Conservation (phyloP, 2,329 filamentous ascomycete species). For the Talaromyces sp. region DNA sequence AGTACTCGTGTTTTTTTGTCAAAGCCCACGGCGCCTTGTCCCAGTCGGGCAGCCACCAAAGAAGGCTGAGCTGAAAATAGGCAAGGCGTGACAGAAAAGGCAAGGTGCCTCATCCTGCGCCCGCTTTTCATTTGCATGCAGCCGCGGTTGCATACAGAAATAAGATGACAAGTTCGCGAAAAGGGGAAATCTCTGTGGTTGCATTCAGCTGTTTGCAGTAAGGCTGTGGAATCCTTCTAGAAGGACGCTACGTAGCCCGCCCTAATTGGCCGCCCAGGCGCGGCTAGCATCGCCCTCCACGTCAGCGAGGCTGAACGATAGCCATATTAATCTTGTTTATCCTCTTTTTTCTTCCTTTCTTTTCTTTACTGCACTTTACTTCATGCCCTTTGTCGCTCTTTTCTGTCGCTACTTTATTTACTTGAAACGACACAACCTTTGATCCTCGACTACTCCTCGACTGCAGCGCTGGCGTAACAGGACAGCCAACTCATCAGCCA, state of each 20-base stretch:
- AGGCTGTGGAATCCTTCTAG: constrained; percentile 1
- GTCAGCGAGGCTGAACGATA: background rate
- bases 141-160: background rate
- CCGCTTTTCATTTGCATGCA: background rate
- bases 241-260: background rate
- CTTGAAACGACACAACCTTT: background rate
- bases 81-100: background rate
- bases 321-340: background rate
- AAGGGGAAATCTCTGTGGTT: background rate
- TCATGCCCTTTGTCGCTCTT: background rate
- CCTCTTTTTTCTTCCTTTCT: background rate
- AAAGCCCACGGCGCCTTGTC: background rate
- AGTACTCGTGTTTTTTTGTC: too few species aligned
- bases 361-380: background rate
- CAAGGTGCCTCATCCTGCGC: background rate
- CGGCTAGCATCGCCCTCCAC: background rate
- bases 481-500: background rate
- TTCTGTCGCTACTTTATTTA: background rate
- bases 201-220: background rate
- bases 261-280: background rate
- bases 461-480: background rate
- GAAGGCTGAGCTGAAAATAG: background rate
- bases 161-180: background rate
- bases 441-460: background rate
- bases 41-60: background rate